Evolutionary conservation across 768 basidiomycete genomes (phyloP), one percentile per base, ranked within the genome.

Genomic region (Panaeolus cyanescens): DNA sequence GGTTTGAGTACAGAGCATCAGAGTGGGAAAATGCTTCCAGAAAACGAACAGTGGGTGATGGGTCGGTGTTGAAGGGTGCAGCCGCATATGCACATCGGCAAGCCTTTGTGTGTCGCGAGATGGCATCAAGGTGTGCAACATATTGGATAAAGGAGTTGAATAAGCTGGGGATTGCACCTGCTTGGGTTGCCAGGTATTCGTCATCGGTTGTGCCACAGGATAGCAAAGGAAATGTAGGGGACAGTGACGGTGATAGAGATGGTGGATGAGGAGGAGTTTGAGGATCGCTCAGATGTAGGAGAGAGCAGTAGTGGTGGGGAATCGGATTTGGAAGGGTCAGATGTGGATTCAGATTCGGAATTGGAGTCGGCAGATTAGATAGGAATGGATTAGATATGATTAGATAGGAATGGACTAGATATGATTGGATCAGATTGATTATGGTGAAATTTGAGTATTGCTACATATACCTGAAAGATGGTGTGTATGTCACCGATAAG

Each of bases 1-100:
- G 53, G 33, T 32, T 55, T 15, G 37, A 61, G 30, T 61, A 60
- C 57, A 58, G 33, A 17, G 60, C 60, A 3, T 9, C 4, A 10
- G 58, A 54, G 57, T 64, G 60, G 63, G 31, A 55, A 19, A 10
- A 3, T 13, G 31, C n/a, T 15, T 33, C 45, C n/a, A 8, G 25
- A 15, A 20, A 9, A 7, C 20, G 56, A 12, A 17, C 0, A n/a
- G n/a, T n/a, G 15, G 37, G 22, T 7, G 54, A 37, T 37, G 36
- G 5, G 4, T 5, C 5, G 13, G 15, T 37, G 5, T 6, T 37
- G 36, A 9, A n/a, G 13, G 36, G 36, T 4, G 5, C 7, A 4
- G 4, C 13, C 13, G 36, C 36, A 6, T 37, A 37, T 37, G 36
- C 36, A 37, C 13, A 37, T 15, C 12, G 15, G 36, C 36, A 37